Percentiles rank a stretch among this genome's conserved stretches.
Conservation (phyloP, 1,284 basidiomycete genomes). For the Coniophora puteana region DNA sequence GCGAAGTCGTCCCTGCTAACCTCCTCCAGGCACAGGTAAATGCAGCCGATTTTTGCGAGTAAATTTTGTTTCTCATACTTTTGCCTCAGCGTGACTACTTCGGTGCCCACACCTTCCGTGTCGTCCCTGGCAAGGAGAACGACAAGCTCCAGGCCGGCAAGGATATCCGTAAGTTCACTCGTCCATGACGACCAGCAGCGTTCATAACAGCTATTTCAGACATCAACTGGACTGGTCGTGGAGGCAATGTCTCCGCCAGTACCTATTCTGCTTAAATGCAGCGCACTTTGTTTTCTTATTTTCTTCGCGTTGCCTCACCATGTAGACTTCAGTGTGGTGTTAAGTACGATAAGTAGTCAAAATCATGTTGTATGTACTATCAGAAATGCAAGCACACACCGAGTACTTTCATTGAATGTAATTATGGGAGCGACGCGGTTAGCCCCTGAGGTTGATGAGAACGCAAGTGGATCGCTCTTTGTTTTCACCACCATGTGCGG, state of each 20-base stretch:
- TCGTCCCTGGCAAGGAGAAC: slow-evolving; percentile 88
- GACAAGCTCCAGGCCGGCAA: slow-evolving; percentile 73
- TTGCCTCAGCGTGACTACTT: slow-evolving; percentile 78
- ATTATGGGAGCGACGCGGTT: too few species aligned
- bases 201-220: slow-evolving; percentile 38
- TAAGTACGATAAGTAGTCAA: slow-evolving; percentile 19
- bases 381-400: slow-evolving; percentile 14
- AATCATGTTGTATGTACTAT: slow-evolving; percentile 10
- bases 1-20: slow-evolving; percentile 91
- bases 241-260: slow-evolving; percentile 89
- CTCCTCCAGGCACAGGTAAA: slow-evolving; percentile 88
- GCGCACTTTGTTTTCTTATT: slow-evolving; percentile 11
- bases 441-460: too few species aligned
- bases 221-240: slow-evolving; percentile 92
- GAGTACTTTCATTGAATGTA: neutral
- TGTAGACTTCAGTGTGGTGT: slow-evolving; percentile 11
- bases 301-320: slow-evolving; percentile 1
- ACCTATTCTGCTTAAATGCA: slow-evolving; percentile 81
- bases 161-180: slow-evolving; percentile 80
- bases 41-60: neutral
- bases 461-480: too few species aligned
- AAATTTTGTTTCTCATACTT: slow-evolving; percentile 29
- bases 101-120: slow-evolving; percentile 93
- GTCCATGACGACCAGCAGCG: slow-evolving; percentile 7
- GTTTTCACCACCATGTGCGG: slow-evolving; percentile 58